phyloP scores from a whole-genome alignment of 768 basidiomycete genomes.

The Amanita brunnescens region DNA sequence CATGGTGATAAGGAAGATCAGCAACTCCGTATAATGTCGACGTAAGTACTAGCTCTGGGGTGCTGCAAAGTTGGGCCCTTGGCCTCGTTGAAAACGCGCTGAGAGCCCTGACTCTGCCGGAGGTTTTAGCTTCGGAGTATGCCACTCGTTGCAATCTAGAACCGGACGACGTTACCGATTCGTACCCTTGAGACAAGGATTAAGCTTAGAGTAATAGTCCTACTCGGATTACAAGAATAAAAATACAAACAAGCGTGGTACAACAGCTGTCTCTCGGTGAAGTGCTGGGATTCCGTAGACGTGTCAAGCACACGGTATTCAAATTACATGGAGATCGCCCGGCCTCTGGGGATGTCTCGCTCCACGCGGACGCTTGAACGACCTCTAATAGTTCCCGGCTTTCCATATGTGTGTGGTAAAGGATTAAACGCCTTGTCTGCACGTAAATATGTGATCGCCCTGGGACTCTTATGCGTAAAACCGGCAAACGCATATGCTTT shows the following conservation, averaged over 20 bases:
- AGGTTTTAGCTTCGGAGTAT: neutral
- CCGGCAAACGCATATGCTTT: constrained; percentile 89
- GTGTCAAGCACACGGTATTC: constrained; percentile 14
- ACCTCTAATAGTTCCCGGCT: constrained; percentile 47
- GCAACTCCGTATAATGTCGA: neutral
- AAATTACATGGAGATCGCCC: constrained; percentile 76
- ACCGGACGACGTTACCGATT: neutral
- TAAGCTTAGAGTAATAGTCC: neutral
- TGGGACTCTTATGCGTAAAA: constrained; percentile 86
- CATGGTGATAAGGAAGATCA: constrained; percentile 11
- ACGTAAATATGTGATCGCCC: constrained; percentile 65
- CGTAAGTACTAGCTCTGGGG: neutral
- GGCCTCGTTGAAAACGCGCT: constrained; percentile 7
- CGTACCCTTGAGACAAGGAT: neutral
- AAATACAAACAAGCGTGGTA: constrained; percentile 3
- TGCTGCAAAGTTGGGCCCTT: neutral
- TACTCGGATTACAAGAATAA: constrained; percentile 1
- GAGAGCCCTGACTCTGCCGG: neutral
- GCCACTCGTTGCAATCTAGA: neutral
- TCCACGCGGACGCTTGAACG: constrained; percentile 54
- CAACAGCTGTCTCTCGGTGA: neutral
- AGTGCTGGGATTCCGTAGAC: neutral
- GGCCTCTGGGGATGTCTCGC: constrained; percentile 59
- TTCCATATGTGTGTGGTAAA: constrained; percentile 40
- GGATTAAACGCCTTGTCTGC: constrained; percentile 67